Conservation (phyloP, 257 asterid species). For the Fraxinus quadrangulata region DNA sequence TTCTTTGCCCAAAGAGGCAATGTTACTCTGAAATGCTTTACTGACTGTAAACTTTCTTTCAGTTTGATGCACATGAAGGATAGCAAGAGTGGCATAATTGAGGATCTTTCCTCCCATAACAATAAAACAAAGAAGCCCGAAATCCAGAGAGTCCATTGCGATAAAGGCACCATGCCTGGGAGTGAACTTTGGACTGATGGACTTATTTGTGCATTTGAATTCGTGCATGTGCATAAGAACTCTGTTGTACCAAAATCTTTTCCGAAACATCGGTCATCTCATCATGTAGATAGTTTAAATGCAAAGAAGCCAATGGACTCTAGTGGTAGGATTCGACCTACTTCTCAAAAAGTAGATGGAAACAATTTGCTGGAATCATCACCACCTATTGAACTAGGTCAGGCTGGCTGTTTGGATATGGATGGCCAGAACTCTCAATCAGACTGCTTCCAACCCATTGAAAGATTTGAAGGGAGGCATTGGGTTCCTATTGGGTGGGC, state of each 20-base stretch:
- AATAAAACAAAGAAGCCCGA: conserved; percentile 49
- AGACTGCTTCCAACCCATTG: conserved; percentile 28
- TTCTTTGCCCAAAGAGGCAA: conserved; percentile 8
- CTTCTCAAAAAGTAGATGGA: conserved; percentile 27
- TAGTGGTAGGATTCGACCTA: conserved; percentile 34
- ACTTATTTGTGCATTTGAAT: conserved; percentile 90
- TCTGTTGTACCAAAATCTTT: conserved; percentile 40
- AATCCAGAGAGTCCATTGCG: conserved; percentile 44
- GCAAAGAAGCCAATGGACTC: conserved; percentile 30
- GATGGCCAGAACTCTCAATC: conserved; percentile 39
- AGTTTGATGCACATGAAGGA: conserved; percentile 25
- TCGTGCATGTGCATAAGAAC: conserved; percentile 55
- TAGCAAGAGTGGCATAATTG: conserved; percentile 41
- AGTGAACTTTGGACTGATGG: conserved; percentile 85
- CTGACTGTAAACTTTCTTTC: conserved; percentile 6
- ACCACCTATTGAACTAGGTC: conserved; percentile 44
- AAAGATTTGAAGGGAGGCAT: conserved; percentile 50
- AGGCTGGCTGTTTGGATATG: conserved; percentile 26
- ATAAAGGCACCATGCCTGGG: conserved; percentile 56
- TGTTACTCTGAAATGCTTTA: conserved; percentile 14
- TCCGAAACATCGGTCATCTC: conserved; percentile 35
- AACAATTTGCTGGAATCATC: conserved; percentile 39
- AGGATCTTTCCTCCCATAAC: conserved; percentile 43
- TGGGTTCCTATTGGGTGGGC: conserved; percentile 97
- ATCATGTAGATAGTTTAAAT: conserved; percentile 29